Base-by-base conservation (phyloP, 148 eudicot species). In the Camellia lanceoleosa region DNA sequence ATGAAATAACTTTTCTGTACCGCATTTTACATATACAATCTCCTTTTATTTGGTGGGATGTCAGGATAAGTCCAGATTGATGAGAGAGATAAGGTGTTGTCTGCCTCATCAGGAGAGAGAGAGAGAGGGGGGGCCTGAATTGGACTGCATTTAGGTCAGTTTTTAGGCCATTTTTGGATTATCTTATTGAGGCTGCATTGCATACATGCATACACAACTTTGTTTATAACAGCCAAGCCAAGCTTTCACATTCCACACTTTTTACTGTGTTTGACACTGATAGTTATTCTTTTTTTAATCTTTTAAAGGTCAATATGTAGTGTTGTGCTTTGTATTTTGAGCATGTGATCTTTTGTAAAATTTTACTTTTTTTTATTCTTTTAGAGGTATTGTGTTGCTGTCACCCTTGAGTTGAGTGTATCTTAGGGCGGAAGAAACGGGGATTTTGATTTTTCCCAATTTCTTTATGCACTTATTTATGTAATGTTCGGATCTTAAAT, bases 141-240 rank as follows among this genome's bases (percentile, higher is more conserved):
- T 46, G 44, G 71, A 41, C 2, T 47, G 16, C 38, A 16, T 73
- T 43, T 23, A 13, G 38, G 52, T 18, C 23, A 30, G 49, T 63
- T 49, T 64, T 73, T 20, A 80, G 72, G 78, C 73, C 78, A 54
- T 51, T 79, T 61, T 71, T 80, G 71, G 71, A 80, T 55, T 73
- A 62, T 62, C 68, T 59, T 71, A 44, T 13, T 47, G 47, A 69
- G 42, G 49, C 66, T 77, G 19, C 16, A 43, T 7, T 13, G 30
- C 3, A 51, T 43, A 11, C 8, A 3, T 13, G 3, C 1, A 11
- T 16, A 0, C 2, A 46, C 7, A 10, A 11, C 12, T 46, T 18
- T 19, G 6, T 12, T 3, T 73, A 15, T 15, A 73, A 11, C 58
- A 49, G 52, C 19, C 18, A 30, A 23, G 71, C n/a, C 14, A 49